Evolutionary conservation across 345 rosid species (phyloP).

Genomic region (Hypericum perforatum): DNA sequence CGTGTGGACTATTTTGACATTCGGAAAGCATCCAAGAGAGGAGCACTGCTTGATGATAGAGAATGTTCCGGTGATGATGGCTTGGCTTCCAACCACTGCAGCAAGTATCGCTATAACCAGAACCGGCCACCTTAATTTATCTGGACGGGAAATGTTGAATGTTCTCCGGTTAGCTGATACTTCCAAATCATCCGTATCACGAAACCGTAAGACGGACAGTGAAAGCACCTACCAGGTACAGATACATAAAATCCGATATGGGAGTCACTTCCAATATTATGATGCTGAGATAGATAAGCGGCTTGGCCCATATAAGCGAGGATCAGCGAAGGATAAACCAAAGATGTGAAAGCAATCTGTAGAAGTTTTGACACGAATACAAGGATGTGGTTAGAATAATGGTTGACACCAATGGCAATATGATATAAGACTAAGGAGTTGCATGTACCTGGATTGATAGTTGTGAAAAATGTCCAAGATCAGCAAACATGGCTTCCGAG

Average conservation of each 20-base stretch:
- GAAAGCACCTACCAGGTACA: slow-evolving; percentile 6
- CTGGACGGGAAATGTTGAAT: background rate
- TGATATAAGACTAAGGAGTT: background rate
- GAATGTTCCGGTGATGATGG: slow-evolving; percentile 12
- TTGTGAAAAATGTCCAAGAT: slow-evolving; percentile 14
- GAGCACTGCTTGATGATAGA: slow-evolving; percentile 12
- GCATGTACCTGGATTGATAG: slow-evolving; percentile 2
- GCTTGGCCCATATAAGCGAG: slow-evolving; percentile 13
- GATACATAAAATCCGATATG: slow-evolving; percentile 12
- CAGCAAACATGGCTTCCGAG: slow-evolving; percentile 17
- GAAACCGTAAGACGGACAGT: background rate
- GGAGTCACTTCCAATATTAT: background rate
- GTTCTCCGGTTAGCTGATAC: background rate
- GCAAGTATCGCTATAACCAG: slow-evolving; percentile 11
- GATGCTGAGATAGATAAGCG: slow-evolving; percentile 7
- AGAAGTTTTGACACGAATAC: too few relatives aligned
- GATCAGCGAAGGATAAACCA: slow-evolving; percentile 11
- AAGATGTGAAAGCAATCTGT: slow-evolving; percentile 13
- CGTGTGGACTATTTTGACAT: slow-evolving; percentile 12
- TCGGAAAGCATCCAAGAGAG: slow-evolving; percentile 10
- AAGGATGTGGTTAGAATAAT: too few relatives aligned
- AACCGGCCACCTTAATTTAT: slow-evolving; percentile 11
- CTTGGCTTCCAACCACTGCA: slow-evolving; percentile 12
- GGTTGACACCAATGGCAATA: background rate
- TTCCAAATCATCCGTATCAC: background rate